Conservation (phyloP, 805 yeast species). For the Yarrowia deformans region DNA sequence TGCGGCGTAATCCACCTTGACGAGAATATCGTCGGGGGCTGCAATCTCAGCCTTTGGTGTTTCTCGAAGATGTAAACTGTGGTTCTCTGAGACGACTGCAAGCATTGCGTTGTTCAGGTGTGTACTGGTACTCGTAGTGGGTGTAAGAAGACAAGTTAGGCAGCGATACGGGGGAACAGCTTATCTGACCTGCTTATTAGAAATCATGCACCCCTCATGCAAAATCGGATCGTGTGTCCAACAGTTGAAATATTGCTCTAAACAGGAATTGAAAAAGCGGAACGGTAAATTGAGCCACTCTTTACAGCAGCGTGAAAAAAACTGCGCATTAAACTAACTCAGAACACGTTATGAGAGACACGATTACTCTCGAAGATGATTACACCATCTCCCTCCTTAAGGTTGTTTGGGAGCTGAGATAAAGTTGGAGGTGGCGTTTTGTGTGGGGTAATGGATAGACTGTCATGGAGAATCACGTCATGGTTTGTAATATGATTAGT, state of each 20-base stretch:
- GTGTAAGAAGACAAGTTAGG: background rate
- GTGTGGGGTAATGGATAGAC: constrained; percentile 10
- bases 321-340: too few relatives aligned
- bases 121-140: background rate
- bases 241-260: too few relatives aligned
- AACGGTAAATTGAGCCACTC: too few relatives aligned
- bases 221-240: background rate
- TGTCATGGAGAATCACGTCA: constrained; percentile 1
- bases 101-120: background rate
- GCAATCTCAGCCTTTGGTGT: background rate
- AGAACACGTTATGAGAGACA: too few relatives aligned
- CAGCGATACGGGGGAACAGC: too few relatives aligned
- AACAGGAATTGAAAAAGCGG: too few relatives aligned
- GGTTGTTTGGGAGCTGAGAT: background rate
- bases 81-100: constrained; percentile 7
- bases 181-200: too few relatives aligned
- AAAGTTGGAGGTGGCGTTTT: constrained; percentile 13
- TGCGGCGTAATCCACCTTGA: constrained; percentile 31
- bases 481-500: background rate
- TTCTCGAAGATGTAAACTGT: background rate
- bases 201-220: constrained; percentile 8
- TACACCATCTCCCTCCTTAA: background rate
- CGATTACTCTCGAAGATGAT: background rate
- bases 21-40: constrained; percentile 10
- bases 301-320: too few relatives aligned